phyloP scores from a whole-genome alignment of 805 yeast species.

The Metschnikowia continentalis region DNA sequence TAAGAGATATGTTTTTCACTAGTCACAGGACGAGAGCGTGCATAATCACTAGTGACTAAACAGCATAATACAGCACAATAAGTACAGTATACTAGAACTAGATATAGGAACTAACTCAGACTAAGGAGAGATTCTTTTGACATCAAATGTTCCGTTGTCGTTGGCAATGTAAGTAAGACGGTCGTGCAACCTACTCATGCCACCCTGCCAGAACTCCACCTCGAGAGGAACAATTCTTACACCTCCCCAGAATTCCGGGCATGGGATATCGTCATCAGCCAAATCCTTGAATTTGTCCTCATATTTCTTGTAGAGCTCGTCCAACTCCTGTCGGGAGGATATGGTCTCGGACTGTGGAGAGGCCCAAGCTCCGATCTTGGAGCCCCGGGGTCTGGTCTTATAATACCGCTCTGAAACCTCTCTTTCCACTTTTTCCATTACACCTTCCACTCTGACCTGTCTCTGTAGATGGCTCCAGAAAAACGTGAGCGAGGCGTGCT shows the following conservation, averaged over 20 bases:
- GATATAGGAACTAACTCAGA: no score
- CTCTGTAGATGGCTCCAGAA: constrained; percentile 91
- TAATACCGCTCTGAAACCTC: constrained; percentile 77
- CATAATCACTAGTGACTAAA: no score
- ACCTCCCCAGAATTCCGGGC: constrained; percentile 97
- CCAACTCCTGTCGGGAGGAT: constrained; percentile 57
- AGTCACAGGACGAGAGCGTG: no score
- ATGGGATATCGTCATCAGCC: constrained; percentile 63
- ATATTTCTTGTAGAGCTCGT: constrained; percentile 43
- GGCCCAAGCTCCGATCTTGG: constrained; percentile 95
- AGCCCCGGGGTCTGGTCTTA: constrained; percentile 85
- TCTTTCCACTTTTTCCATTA: constrained; percentile 64
- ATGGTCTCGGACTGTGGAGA: constrained; percentile 78
- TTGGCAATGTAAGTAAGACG: constrained; percentile 59
- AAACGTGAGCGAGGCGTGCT: constrained; percentile 77
- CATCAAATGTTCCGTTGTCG: constrained; percentile 51
- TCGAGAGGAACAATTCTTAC: constrained; percentile 81
- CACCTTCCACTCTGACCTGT: constrained; percentile 91
- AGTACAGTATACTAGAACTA: no score
- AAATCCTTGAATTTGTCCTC: constrained; percentile 56
- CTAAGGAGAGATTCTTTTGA: constrained; percentile 70
- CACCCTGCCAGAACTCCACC: constrained; percentile 97
- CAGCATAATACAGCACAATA: no score
- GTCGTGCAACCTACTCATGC: constrained; percentile 85
- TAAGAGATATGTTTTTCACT: no score